phyloP scores from a whole-genome alignment of 345 rosid genomes.

The Dovyalis caffra region DNA sequence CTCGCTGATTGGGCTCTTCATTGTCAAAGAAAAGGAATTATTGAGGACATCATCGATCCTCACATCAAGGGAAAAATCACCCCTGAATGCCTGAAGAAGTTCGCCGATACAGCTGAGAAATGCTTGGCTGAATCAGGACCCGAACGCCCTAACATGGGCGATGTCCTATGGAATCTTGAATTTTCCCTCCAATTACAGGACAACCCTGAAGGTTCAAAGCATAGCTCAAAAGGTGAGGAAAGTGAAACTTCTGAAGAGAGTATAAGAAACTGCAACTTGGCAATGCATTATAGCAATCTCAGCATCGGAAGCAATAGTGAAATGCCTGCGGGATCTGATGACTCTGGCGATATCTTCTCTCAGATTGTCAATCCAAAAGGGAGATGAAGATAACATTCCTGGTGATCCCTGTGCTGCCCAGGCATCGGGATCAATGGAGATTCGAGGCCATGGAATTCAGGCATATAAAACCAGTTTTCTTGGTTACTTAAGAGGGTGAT shows the following conservation, averaged over 20 bases:
- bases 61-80: constrained; percentile 46
- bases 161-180: constrained; percentile 79
- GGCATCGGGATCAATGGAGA: background rate
- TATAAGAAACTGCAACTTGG: background rate
- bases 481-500: background rate
- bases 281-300: constrained; percentile 13
- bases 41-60: constrained; percentile 69
- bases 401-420: background rate
- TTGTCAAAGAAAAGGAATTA: constrained; percentile 46
- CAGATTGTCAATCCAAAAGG: constrained; percentile 65
- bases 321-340: constrained; percentile 26
- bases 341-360: constrained; percentile 44
- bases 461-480: background rate
- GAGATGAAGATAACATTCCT: constrained; percentile 28
- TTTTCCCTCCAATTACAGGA: constrained; percentile 59
- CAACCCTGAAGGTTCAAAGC: constrained; percentile 33
- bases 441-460: constrained; percentile 17
- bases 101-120: constrained; percentile 65
- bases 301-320: constrained; percentile 40
- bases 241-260: constrained; percentile 23
- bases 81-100: constrained; percentile 59
- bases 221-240: constrained; percentile 13
- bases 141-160: constrained; percentile 82
- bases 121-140: constrained; percentile 60
- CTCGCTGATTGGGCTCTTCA: constrained; percentile 81